phyloP scores from a whole-genome alignment of 148 eudicot species.

The Selenicereus undatus region DNA sequence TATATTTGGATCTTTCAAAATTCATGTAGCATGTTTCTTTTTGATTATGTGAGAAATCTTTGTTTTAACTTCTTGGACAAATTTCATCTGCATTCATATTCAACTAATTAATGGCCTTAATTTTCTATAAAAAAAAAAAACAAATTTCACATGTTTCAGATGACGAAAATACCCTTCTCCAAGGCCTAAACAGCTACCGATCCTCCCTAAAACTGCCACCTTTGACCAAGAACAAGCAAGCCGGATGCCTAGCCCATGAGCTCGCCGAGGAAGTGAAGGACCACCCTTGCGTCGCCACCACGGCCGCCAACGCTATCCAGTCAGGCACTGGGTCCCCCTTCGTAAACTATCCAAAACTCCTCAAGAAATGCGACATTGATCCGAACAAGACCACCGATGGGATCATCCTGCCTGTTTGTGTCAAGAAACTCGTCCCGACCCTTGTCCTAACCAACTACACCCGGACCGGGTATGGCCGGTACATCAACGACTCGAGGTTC shows the following conservation, averaged over 20 bases:
- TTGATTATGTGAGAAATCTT: no score
- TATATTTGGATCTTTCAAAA: no score
- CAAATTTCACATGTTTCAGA: slow-evolving; percentile 26
- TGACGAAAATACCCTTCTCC: slow-evolving; percentile 59
- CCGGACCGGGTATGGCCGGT: slow-evolving; percentile 31
- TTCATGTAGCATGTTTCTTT: no score
- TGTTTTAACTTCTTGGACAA: no score
- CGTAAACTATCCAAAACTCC: slow-evolving; percentile 39
- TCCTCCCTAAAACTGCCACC: slow-evolving; percentile 32
- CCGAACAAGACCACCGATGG: slow-evolving; percentile 47
- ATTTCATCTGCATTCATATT: no score
- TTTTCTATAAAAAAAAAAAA: no score
- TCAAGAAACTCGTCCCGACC: slow-evolving; percentile 44
- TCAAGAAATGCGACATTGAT: slow-evolving; percentile 57
- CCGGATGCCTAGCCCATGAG: slow-evolving; percentile 61
- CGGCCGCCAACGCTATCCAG: slow-evolving; percentile 25
- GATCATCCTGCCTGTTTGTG: slow-evolving; percentile 68
- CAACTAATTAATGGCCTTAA: no score
- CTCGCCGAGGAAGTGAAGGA: slow-evolving; percentile 47
- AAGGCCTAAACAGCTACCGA: slow-evolving; percentile 75
- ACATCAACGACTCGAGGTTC: slow-evolving; percentile 52
- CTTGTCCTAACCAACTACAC: slow-evolving; percentile 78
- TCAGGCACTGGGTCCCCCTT: slow-evolving; percentile 32
- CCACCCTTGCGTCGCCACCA: slow-evolving; percentile 33
- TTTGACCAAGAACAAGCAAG: slow-evolving; percentile 49